Evolutionary conservation across 2,329 filamentous ascomycete species (phyloP), one percentile per base, ranked within the genome.

Genomic region (Fusarium guadeloupense): DNA sequence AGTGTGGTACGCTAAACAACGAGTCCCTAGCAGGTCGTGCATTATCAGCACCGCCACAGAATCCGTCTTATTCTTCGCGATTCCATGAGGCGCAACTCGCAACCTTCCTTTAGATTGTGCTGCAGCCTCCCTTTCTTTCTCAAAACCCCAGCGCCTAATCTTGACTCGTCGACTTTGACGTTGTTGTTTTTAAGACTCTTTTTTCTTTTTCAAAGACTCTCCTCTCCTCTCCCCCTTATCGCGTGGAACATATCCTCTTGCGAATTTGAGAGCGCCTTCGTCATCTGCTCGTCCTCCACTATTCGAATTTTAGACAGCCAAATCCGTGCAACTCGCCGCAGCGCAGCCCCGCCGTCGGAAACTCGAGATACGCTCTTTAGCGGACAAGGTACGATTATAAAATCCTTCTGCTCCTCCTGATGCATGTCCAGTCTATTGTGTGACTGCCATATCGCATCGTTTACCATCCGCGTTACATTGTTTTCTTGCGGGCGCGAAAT

Each of bases 21-120:
- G 47, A 64, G 42, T 42, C 9, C 41, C 41, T 26, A 30, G 33
- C 30, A 70, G 53, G 70, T 72, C 57, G 31, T 68, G 60, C 70
- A 69, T 71, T 71, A 72, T 70, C 66, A 59, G 72, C 73, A 76
- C 74, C 72, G 74, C 75, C 75, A 77, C 75, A 71, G 58, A 66
- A 69, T 77, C 76, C 72, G 77, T 70, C 47, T 73, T 73, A 75
- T 78, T 78, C 76, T 69, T 77, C 74, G 70, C 69, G 71, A 57
- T 78, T 78, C 76, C 75, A 77, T 78, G 76, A 75, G 75, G 74
- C 75, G 75, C 72, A 73, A 57, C 65, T 64, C 64, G 63, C 63
- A 66, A 67, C 71, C 69, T 65, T 50, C 70, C 71, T 67, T n/a
- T n/a, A n/a, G n/a, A n/a, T 59, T 54, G 51, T 57, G 46, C 48